Evolutionary conservation across 768 basidiomycete genomes (phyloP), one percentile per base, ranked within the genome.

Genomic region (Hypsizygus marmoreus): DNA sequence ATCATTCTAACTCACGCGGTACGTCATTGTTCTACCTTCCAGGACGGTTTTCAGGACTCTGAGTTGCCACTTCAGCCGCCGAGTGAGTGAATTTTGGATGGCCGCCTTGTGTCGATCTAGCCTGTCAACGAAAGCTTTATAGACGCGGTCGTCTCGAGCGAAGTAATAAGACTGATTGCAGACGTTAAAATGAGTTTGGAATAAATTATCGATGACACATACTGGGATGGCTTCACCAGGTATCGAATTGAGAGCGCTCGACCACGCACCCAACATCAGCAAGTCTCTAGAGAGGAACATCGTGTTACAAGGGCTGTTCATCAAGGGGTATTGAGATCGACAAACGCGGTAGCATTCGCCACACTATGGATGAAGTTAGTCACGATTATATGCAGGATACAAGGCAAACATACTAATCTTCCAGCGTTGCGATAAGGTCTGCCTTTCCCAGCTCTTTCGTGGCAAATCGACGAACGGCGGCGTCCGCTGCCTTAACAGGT

Each of bases 81-180:
- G 76, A 44, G 70, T 76, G 16, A 81, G 64, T 24, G 69, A 69
- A 32, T 65, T 71, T 30, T 77, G 72, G 31, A 85, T 79, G 9
- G 69, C 67, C 44, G 55, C 58, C 55, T 73, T 74, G 56, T 79
- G 67, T 22, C 60, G 59, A 29, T 75, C 69, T 17, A 76, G 54
- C 25, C 72, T 66, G 19, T 84, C 78, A 4, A 69, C 67, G 47
- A 92, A 88, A 2, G 83, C 79, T 52, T 76, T 84, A 65, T 86
- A 88, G 11, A 90, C 82, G 26, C 95, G 82, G 50, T 92, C 87
- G 64, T 98, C 95, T 16, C 95, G 80, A 33, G 95, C 95, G 59
- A 98, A 98, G 58, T 87, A 92, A 51, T 88, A 94, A n/a, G 83
- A 77, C 90, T 91, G 40, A 24, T 35, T 4, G 54, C 8, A 16